These are phyloP conservation scores for Scytalidium lignicola DNA, from an alignment of 2,329 filamentous ascomycete species.

Conservation along the genomic window DNA sequence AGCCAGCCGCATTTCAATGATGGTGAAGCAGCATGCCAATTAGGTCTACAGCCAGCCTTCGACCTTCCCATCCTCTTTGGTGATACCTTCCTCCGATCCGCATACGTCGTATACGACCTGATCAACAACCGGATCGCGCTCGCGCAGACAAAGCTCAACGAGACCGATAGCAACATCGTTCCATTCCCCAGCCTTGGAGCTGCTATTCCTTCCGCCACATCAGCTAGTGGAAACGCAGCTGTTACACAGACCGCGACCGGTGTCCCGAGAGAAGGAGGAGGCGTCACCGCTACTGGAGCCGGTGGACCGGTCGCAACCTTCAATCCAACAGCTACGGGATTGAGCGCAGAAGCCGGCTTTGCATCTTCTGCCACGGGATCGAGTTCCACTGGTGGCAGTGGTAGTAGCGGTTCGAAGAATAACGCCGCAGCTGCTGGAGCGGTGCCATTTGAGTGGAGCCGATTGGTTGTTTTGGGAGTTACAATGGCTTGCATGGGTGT, in stretches of 20 bases:
- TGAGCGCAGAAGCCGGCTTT: slow-evolving; percentile 24
- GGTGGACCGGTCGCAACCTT: slow-evolving; percentile 14
- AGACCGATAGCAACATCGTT: slow-evolving; percentile 25
- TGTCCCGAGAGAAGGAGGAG: slow-evolving; percentile 14
- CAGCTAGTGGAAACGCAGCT: slow-evolving; percentile 15
- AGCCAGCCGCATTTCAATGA: slow-evolving; percentile 25
- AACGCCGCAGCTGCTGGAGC: slow-evolving; percentile 16
- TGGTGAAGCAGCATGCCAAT: slow-evolving; percentile 27
- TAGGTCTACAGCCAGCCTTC: slow-evolving; percentile 17
- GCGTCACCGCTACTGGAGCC: slow-evolving; percentile 10
- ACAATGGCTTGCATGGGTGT: slow-evolving; percentile 17
- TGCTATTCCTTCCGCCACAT: slow-evolving; percentile 20
- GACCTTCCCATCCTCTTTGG: slow-evolving; percentile 29
- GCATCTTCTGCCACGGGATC: slow-evolving; percentile 2
- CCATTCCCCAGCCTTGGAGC: slow-evolving; percentile 22
- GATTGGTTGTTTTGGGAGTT: slow-evolving; percentile 15
- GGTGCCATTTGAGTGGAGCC: slow-evolving; percentile 22
- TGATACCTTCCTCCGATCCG: slow-evolving; percentile 45
- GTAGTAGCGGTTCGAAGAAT: slow-evolving; percentile 14
- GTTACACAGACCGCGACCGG: slow-evolving; percentile 25
- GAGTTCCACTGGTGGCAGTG: slow-evolving; percentile 4
- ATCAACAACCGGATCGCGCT: slow-evolving; percentile 42
- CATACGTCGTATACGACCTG: slow-evolving; percentile 47
- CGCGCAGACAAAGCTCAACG: slow-evolving; percentile 38
- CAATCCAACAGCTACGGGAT: slow-evolving; percentile 20